Evolutionary conservation across 768 basidiomycete genomes (phyloP).

Genomic region (Tylopilus sp.): DNA sequence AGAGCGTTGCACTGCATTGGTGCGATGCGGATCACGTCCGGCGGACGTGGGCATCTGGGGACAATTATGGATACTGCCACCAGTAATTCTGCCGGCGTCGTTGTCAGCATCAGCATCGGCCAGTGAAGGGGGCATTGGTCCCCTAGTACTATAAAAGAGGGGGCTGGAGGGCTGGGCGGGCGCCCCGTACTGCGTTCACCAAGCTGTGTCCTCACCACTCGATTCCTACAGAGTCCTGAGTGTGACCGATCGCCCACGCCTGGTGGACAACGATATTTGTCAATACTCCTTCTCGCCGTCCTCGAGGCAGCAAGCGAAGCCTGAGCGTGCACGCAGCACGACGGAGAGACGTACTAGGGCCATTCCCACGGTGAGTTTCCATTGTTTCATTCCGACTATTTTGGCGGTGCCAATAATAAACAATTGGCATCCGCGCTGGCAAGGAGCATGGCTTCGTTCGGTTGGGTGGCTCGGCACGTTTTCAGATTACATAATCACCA

Average conservation of each 20-base stretch:
- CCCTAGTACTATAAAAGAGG: conserved; percentile 22
- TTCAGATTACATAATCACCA: conserved; percentile 16
- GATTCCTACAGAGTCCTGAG: conserved; percentile 9
- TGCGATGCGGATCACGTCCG: not conserved
- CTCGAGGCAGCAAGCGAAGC: conserved; percentile 34
- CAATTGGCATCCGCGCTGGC: conserved; percentile 23
- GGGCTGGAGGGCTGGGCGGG: not conserved
- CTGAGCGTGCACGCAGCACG: conserved; percentile 14
- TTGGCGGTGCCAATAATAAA: conserved; percentile 29
- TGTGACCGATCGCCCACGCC: conserved; percentile 20
- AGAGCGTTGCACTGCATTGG: not conserved
- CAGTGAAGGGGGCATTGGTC: conserved; percentile 10
- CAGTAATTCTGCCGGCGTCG: too few relatives aligned
- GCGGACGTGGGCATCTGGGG: not conserved
- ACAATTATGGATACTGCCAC: conserved; percentile 11
- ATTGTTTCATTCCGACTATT: conserved; percentile 28
- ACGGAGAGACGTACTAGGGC: conserved; percentile 7
- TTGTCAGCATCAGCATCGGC: too few relatives aligned
- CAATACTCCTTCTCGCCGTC: conserved; percentile 25
- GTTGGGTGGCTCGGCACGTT: conserved; percentile 25
- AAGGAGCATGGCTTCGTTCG: conserved; percentile 20
- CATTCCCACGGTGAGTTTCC: conserved; percentile 33
- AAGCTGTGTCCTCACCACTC: conserved; percentile 13
- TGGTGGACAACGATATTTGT: conserved; percentile 26
- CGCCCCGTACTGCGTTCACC: not conserved